phyloP scores from a whole-genome alignment of 805 yeast genomes.

The Wickerhamomyces xylosicus region DNA sequence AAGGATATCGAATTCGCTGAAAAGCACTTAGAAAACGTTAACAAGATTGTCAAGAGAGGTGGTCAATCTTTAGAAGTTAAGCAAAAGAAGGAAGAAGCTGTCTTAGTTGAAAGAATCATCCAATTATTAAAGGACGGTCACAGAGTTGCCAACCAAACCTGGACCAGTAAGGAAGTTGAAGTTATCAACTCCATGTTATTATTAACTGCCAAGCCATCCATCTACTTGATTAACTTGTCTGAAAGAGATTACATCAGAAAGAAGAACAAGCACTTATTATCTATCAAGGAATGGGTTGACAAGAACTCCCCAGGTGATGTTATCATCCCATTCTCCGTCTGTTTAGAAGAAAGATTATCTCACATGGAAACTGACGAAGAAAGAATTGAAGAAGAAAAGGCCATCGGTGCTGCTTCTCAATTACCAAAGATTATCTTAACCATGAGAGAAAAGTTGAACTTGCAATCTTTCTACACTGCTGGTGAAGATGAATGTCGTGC shows the following conservation, averaged over 20 bases:
- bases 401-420: slow-evolving; percentile 63
- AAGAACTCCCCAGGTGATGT: slow-evolving; percentile 79
- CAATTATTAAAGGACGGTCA: slow-evolving; percentile 72
- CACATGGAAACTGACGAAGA: slow-evolving; percentile 79
- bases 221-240: slow-evolving; percentile 82
- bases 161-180: slow-evolving; percentile 91
- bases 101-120: slow-evolving; percentile 63
- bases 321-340: slow-evolving; percentile 88
- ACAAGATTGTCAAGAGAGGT: slow-evolving; percentile 75
- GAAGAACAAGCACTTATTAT: slow-evolving; percentile 76
- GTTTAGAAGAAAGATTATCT: slow-evolving; percentile 85
- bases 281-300: slow-evolving; percentile 87
- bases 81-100: slow-evolving; percentile 78
- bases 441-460: slow-evolving; percentile 79
- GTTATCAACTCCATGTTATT: slow-evolving; percentile 76
- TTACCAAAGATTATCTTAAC: slow-evolving; percentile 77
- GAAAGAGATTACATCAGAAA: slow-evolving; percentile 82
- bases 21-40: slow-evolving; percentile 70
- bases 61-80: slow-evolving; percentile 86
- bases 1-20: slow-evolving; percentile 94
- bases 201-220: slow-evolving; percentile 92
- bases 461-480: slow-evolving; percentile 91
- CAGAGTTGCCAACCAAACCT: slow-evolving; percentile 76
- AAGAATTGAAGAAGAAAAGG: slow-evolving; percentile 67
- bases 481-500: slow-evolving; percentile 96